Conservation (phyloP, 129 eudicot genomes). For the Mikania micrantha region DNA sequence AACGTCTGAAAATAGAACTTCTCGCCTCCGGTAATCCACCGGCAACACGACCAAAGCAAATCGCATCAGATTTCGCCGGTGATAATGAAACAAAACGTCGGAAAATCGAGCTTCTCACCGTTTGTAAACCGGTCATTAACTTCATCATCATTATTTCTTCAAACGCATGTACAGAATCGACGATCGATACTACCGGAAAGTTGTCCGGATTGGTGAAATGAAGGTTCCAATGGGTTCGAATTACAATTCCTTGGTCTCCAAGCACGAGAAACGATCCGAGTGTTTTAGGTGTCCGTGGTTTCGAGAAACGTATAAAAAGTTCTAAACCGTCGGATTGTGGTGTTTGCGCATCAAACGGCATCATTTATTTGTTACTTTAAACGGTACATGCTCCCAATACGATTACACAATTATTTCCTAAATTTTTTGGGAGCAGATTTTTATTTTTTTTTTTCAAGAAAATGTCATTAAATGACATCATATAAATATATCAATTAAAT, state of each 20-base stretch:
- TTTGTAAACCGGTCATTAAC: constrained; percentile 15
- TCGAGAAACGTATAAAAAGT: background rate
- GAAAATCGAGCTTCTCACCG: background rate
- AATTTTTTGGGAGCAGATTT: no score
- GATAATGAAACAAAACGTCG: constrained; percentile 15
- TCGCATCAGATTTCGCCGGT: constrained; percentile 12
- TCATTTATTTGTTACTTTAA: background rate
- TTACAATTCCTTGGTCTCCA: constrained; percentile 21
- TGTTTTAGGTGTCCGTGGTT: background rate
- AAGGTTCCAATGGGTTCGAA: background rate
- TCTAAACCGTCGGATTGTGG: constrained; percentile 9
- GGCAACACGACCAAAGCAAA: constrained; percentile 12
- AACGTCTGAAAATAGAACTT: background rate
- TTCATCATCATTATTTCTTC: background rate
- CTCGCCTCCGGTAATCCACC: constrained; percentile 12
- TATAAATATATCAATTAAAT: no score
- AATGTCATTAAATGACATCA: no score
- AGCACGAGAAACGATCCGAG: constrained; percentile 23
- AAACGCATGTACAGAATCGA: background rate
- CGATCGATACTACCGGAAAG: background rate
- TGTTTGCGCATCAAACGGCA: background rate
- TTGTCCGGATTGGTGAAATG: constrained; percentile 9
- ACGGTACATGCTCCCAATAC: background rate
- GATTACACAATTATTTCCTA: background rate
- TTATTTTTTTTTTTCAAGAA: no score